A percentile compares a stretch with the other conserved stretches of the same genome.
These are phyloP conservation scores for Amniculicola lignicola DNA, from an alignment of 495 filamentous ascomycete species.

Conservation along the genomic window DNA sequence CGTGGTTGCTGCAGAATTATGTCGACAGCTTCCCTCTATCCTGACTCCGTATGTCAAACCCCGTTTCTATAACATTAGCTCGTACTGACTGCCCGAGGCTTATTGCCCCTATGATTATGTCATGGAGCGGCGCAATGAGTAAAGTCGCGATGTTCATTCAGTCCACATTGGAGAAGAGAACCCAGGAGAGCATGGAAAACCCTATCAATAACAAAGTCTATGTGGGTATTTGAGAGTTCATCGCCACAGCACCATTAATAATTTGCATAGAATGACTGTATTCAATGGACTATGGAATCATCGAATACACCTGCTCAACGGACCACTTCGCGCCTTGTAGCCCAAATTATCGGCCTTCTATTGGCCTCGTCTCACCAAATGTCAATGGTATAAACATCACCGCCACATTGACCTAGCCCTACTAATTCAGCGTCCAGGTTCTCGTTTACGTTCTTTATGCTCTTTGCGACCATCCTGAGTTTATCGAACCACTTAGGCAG, in stretches of 20 bases:
- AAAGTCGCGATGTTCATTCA: background rate
- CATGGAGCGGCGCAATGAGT: slow-evolving; percentile 16
- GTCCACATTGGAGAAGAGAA: background rate
- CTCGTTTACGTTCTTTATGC: slow-evolving; percentile 3
- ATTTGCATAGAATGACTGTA: slow-evolving; percentile 3
- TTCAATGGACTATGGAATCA: slow-evolving; percentile 10
- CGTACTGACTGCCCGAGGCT: slow-evolving; percentile 1
- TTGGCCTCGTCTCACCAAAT: slow-evolving; percentile 16
- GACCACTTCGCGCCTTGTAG: background rate
- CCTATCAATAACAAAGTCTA: background rate
- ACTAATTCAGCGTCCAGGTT: background rate
- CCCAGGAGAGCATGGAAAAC: background rate
- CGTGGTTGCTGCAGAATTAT: slow-evolving; percentile 4
- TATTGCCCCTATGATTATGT: slow-evolving; percentile 10
- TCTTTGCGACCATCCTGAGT: slow-evolving; percentile 10
- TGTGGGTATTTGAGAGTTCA: background rate
- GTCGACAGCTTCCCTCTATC: slow-evolving; percentile 13
- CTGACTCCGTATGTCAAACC: slow-evolving; percentile 1
- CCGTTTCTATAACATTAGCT: background rate
- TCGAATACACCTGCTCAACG: slow-evolving; percentile 6
- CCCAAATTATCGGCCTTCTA: background rate
- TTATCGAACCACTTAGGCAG: background rate
- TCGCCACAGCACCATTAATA: background rate
- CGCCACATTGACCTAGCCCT: background rate
- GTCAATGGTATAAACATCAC: slow-evolving; percentile 7